Evolutionary conservation across 352 stramenopile genomes (phyloP).

Genomic region (Pythium guiyangense): DNA sequence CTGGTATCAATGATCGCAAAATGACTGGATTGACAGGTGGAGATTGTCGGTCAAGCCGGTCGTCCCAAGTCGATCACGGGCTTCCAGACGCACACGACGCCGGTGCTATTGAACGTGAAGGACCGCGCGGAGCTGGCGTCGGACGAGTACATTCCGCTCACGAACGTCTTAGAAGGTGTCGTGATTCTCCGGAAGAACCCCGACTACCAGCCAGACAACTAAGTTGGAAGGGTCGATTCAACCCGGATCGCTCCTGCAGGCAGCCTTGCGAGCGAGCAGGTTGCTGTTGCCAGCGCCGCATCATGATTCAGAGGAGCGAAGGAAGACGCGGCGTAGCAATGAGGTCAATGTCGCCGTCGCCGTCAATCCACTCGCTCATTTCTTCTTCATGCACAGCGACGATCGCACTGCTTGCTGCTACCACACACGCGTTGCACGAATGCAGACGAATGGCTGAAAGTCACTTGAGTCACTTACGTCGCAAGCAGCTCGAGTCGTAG

Average conservation of each 20-base stretch:
- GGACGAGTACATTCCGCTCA: slow-evolving; percentile 95
- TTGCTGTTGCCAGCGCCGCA: not conserved
- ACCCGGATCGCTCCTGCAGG: not conserved
- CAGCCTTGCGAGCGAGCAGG: not conserved
- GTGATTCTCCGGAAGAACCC: slow-evolving; percentile 99
- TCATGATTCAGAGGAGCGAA: not conserved
- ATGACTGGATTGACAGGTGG: slow-evolving; percentile 55
- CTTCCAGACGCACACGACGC: slow-evolving; percentile 99
- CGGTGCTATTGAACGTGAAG: slow-evolving; percentile 96
- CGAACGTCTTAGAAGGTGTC: slow-evolving; percentile 97
- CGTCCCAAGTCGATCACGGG: slow-evolving; percentile 99
- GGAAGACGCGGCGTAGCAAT: not conserved
- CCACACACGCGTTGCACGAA: too few species aligned
- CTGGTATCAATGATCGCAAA: too few species aligned
- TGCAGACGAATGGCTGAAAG: too few species aligned
- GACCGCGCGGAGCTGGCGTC: slow-evolving; percentile 98
- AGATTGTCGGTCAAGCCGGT: slow-evolving; percentile 98
- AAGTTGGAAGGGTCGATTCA: slow-evolving; percentile 15
- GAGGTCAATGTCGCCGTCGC: too few species aligned
- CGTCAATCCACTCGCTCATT: too few species aligned
- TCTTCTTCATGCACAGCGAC: not conserved
- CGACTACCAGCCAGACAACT: slow-evolving; percentile 82
- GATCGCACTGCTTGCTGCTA: not conserved
- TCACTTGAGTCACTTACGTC: too few species aligned
- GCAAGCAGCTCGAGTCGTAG: too few species aligned